Conservation (phyloP, 805 yeast species). For the Candida krabiensis region DNA sequence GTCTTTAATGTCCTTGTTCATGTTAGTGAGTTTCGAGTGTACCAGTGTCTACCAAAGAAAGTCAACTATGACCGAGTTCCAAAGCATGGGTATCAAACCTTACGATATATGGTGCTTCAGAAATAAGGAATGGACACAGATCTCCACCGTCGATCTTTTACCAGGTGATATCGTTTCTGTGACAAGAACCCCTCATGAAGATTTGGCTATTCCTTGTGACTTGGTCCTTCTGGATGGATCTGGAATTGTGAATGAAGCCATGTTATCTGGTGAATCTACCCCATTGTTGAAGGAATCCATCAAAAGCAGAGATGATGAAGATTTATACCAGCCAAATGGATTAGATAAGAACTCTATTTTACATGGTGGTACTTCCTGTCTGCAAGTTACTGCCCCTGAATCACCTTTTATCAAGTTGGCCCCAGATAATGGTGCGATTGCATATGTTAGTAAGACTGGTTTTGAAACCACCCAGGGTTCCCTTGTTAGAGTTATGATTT, state of each 20-base stretch:
- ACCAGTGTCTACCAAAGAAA: conserved; percentile 96
- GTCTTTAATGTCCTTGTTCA: conserved; percentile 85
- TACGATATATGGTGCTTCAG: conserved; percentile 75
- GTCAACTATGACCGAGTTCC: conserved; percentile 90
- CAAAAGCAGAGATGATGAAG: conserved; percentile 74
- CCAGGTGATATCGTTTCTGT: conserved; percentile 93
- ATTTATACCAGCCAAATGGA: conserved; percentile 70
- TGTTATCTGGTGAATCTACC: conserved; percentile 98
- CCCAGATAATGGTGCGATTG: conserved; percentile 92
- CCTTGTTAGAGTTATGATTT: conserved; percentile 95
- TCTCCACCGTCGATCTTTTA: conserved; percentile 71
- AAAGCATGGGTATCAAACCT: conserved; percentile 96
- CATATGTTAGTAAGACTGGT: conserved; percentile 91
- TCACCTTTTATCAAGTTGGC: conserved; percentile 50
- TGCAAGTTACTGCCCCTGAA: conserved; percentile 81
- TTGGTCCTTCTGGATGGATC: conserved; percentile 82
- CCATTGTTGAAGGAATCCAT: conserved; percentile 93
- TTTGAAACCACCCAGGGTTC: conserved; percentile 98
- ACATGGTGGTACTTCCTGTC: conserved; percentile 95
- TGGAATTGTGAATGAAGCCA: conserved; percentile 96
- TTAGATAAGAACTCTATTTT: conserved; percentile 84
- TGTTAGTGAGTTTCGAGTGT: conserved; percentile 90
- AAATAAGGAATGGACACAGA: conserved; percentile 63
- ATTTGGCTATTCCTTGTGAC: conserved; percentile 93
- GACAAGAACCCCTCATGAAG: conserved; percentile 80